These are phyloP conservation scores for Potentilla sterilis DNA, from an alignment of 306 rosid species.

Conservation along the genomic window DNA sequence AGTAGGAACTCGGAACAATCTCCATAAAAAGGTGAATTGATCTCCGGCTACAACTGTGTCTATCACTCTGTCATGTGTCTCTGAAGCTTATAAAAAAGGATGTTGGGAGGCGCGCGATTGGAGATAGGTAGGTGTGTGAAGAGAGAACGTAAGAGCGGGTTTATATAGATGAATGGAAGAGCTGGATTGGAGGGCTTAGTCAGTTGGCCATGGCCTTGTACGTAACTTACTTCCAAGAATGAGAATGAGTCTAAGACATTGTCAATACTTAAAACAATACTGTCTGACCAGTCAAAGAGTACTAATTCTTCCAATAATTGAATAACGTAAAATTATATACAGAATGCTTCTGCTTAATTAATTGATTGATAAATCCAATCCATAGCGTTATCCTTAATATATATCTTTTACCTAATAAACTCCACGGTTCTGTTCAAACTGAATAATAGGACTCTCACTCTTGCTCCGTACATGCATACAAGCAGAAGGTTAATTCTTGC, in stretches of 20 bases:
- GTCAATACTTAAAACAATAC: neutral
- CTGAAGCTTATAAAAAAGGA: neutral
- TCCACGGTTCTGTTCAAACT: neutral
- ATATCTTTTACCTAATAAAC: neutral
- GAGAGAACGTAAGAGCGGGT: neutral
- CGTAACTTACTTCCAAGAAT: neutral
- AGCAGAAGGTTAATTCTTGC: neutral
- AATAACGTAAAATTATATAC: neutral
- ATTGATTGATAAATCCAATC: neutral
- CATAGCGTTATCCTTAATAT: neutral
- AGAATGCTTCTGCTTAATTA: neutral
- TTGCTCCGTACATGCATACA: neutral
- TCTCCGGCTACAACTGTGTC: neutral
- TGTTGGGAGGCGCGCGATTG: neutral
- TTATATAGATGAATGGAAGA: neutral
- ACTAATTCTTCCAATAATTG: neutral
- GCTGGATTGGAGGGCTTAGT: neutral
- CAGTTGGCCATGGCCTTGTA: neutral
- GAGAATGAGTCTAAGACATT: neutral
- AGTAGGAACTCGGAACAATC: conserved; percentile 17
- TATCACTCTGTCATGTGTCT: neutral
- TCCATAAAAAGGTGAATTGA: conserved; percentile 14
- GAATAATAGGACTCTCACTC: neutral
- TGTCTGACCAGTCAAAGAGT: neutral
- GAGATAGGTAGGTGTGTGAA: neutral